These are phyloP conservation scores for Sesbania bispinosa DNA, from an alignment of 306 rosid genomes.

Conservation along the genomic window DNA sequence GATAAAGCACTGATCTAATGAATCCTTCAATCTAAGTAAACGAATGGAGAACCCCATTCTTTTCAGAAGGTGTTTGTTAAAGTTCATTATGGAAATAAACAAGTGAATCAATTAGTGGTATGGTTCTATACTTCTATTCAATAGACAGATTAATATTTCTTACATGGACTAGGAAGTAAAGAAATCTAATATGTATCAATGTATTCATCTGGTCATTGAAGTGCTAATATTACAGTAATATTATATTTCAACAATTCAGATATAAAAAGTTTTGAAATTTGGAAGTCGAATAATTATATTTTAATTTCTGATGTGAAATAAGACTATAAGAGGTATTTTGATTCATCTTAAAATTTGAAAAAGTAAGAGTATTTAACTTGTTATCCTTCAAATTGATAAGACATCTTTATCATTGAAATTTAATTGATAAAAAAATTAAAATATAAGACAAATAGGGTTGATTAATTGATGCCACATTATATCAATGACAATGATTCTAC, in stretches of 20 bases:
- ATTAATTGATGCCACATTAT: not conserved
- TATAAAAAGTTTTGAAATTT: not conserved
- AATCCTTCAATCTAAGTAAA: not conserved
- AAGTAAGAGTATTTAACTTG: too few relatives aligned
- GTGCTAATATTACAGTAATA: not conserved
- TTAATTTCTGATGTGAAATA: not conserved
- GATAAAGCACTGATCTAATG: not conserved
- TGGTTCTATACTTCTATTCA: not conserved
- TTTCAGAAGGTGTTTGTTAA: not conserved
- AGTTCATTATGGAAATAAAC: not conserved
- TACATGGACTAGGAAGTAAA: too few relatives aligned
- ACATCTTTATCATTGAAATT: not conserved
- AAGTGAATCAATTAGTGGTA: not conserved
- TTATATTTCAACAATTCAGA: not conserved
- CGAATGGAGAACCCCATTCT: not conserved
- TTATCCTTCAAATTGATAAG: too few relatives aligned
- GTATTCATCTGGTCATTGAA: too few relatives aligned
- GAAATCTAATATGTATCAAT: too few relatives aligned
- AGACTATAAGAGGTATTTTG: too few relatives aligned
- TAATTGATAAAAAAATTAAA: too few relatives aligned
- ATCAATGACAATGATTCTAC: not conserved
- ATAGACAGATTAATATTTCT: too few relatives aligned
- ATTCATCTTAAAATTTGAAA: too few relatives aligned
- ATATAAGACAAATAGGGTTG: not conserved
- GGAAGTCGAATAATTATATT: not conserved